Conservation (phyloP, 2,329 filamentous ascomycete species). For the Arachnomyces sp. region DNA sequence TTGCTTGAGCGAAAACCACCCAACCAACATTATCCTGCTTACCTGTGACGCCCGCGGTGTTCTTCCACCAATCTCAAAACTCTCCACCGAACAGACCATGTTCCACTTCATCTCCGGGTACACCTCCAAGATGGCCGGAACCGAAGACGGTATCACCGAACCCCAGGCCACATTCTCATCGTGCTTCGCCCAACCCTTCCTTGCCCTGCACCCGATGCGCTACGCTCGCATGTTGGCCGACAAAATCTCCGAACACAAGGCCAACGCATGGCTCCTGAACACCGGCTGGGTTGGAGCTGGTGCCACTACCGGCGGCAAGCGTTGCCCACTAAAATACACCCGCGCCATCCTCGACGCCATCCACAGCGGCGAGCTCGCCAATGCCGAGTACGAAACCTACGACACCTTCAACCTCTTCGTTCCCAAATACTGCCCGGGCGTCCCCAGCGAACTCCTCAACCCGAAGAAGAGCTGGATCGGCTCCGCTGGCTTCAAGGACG, state of each 20-base stretch:
- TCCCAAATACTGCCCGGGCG: constrained; percentile 82
- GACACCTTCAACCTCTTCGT: constrained; percentile 94
- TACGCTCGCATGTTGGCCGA: constrained; percentile 98
- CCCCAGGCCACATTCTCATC: constrained; percentile 98
- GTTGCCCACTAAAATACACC: constrained; percentile 97
- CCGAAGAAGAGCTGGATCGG: constrained; percentile 87
- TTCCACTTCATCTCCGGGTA: constrained; percentile 99
- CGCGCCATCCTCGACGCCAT: constrained; percentile 97
- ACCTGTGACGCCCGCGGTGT: constrained; percentile 98
- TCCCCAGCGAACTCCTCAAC: constrained; percentile 89
- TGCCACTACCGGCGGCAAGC: constrained; percentile 84
- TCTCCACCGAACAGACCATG: constrained; percentile 92
- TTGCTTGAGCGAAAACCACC: constrained; percentile 79
- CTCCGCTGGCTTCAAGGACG: constrained; percentile 70
- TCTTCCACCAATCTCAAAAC: constrained; percentile 94
- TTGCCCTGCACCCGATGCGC: constrained; percentile 97
- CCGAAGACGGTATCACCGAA: constrained; percentile 92
- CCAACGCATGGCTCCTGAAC: constrained; percentile 98
- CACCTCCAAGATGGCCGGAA: constrained; percentile 99
- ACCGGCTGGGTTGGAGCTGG: constrained; percentile 95
- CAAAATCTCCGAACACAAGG: constrained; percentile 92
- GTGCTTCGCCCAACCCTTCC: constrained; percentile 98
- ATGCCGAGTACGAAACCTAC: constrained; percentile 89
- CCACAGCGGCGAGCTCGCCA: constrained; percentile 91
- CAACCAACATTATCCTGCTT: constrained; percentile 94